Percentiles rank a stretch among this genome's conserved stretches.
These are phyloP conservation scores for Letharia lupina DNA, from an alignment of 495 filamentous ascomycete species.

Conservation along the genomic window DNA sequence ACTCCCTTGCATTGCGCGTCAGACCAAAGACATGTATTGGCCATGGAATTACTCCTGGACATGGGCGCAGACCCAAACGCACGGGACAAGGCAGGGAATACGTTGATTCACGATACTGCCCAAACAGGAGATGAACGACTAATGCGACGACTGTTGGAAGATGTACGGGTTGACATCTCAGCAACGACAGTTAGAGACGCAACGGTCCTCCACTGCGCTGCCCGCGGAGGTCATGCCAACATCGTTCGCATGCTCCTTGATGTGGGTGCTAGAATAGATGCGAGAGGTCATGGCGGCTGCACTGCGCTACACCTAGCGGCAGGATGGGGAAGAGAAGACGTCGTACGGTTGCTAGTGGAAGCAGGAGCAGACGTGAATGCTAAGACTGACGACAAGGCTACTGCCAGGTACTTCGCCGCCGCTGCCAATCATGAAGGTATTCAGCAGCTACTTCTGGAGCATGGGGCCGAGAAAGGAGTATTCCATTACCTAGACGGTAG, in stretches of 20 bases:
- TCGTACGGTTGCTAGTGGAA: slow-evolving; percentile 2
- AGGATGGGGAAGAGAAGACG: not conserved
- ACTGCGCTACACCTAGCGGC: slow-evolving; percentile 1
- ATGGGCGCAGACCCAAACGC: slow-evolving; percentile 15
- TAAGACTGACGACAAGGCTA: not conserved
- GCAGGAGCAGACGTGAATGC: slow-evolving; percentile 5
- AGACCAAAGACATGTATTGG: not conserved
- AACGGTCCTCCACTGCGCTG: slow-evolving; percentile 1
- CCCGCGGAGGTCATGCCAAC: not conserved
- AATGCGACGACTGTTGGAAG: slow-evolving; percentile 3
- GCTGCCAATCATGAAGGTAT: not conserved
- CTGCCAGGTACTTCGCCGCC: not conserved
- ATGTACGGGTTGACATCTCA: not conserved
- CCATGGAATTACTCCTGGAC: slow-evolving; percentile 9
- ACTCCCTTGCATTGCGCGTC: slow-evolving; percentile 13
- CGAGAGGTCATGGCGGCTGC: not conserved
- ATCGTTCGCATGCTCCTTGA: not conserved
- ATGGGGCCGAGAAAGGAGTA: not conserved
- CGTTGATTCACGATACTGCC: slow-evolving; percentile 1
- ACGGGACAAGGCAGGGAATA: not conserved
- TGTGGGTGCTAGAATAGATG: not conserved
- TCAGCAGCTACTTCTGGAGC: slow-evolving; percentile 1
- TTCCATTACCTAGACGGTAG: not conserved
- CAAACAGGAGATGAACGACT: not conserved
- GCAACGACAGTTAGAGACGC: not conserved